phyloP scores from a whole-genome alignment of 192 early-diverging fungal genomes.

The Diversispora epigaea region DNA sequence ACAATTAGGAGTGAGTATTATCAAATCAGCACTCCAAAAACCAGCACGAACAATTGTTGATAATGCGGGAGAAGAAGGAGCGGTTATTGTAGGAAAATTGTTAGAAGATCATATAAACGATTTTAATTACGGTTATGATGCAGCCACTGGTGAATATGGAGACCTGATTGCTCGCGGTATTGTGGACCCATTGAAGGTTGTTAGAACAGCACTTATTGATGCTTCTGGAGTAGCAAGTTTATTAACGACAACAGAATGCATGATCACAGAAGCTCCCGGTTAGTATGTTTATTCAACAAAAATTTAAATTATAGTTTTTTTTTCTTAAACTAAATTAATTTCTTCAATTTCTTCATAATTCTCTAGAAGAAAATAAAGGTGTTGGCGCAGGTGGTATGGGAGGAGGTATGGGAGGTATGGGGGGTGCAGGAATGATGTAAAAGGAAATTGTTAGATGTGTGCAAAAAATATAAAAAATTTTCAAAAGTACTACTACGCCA shows the following conservation, averaged over 20 bases:
- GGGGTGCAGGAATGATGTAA: slow-evolving; percentile 76
- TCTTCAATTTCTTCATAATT: not conserved
- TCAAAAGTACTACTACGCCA: no score
- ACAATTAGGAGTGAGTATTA: slow-evolving; percentile 95
- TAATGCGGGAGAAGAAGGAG: slow-evolving; percentile 97
- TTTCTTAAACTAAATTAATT: not conserved
- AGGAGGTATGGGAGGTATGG: slow-evolving; percentile 67
- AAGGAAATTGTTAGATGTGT: not conserved
- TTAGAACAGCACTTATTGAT: slow-evolving; percentile 96
- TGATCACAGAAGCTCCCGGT: slow-evolving; percentile 95
- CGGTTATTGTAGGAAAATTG: slow-evolving; percentile 94
- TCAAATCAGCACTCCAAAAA: slow-evolving; percentile 89
- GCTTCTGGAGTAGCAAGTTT: slow-evolving; percentile 96
- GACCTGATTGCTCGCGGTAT: slow-evolving; percentile 98
- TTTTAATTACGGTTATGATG: slow-evolving; percentile 96
- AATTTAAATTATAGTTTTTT: not conserved
- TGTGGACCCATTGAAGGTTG: slow-evolving; percentile 99
- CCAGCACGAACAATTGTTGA: slow-evolving; percentile 94
- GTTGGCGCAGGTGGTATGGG: slow-evolving; percentile 61
- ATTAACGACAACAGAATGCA: slow-evolving; percentile 96
- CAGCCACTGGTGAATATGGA: slow-evolving; percentile 85
- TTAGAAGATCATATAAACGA: slow-evolving; percentile 73
- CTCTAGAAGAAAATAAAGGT: slow-evolving; percentile 47
- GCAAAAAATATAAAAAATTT: no score
- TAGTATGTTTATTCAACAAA: not conserved